These are phyloP conservation scores for Massariosphaeria phaeospora DNA, from an alignment of 495 filamentous ascomycete genomes.

Conservation along the genomic window DNA sequence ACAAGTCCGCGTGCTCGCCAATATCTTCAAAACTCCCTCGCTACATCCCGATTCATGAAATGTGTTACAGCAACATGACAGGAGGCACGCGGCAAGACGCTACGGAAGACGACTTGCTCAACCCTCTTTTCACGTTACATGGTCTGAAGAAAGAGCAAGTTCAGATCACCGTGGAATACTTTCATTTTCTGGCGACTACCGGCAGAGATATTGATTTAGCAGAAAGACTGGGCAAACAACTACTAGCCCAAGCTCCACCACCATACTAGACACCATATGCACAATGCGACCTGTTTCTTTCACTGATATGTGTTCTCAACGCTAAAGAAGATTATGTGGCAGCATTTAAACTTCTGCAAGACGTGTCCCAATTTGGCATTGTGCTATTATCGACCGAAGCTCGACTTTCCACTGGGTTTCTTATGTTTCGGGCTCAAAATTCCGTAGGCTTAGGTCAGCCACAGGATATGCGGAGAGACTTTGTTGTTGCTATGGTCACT, in stretches of 20 bases:
- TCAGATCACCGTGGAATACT: neutral
- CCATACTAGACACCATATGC: neutral
- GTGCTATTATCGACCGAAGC: neutral
- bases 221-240: neutral
- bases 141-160: no score
- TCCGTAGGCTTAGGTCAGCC: neutral
- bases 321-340: neutral
- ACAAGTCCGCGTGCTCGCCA: neutral
- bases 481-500: neutral
- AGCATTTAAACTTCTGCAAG: neutral
- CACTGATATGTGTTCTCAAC: neutral
- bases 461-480: neutral
- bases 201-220: neutral
- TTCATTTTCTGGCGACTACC: neutral
- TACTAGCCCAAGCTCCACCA: neutral
- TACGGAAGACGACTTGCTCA: no score
- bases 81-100: neutral
- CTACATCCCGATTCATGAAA: neutral
- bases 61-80: neutral
- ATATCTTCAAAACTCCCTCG: neutral
- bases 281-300: neutral
- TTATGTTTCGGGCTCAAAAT: neutral
- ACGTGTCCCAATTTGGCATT: neutral
- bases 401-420: neutral
- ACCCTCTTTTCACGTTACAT: no score